Percentiles rank a stretch among this genome's conserved stretches.
Evolutionary conservation across 1,284 basidiomycete species (phyloP).

Genomic region (Salmacisia buchloeana): DNA sequence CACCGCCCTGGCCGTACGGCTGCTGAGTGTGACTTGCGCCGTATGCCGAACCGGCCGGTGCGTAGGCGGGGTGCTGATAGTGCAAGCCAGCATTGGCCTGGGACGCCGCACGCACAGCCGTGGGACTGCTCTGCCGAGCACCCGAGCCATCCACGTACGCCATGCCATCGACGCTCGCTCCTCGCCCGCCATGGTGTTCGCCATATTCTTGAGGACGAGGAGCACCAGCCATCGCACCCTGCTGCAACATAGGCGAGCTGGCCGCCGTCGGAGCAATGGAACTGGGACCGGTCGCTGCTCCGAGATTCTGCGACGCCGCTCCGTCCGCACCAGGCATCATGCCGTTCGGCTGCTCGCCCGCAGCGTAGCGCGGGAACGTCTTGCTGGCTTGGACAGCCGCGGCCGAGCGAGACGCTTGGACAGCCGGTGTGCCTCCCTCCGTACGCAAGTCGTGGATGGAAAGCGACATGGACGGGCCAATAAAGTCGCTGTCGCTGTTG

Average conservation of each 20-base stretch:
- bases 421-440: slow-evolving; percentile 6
- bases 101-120: too few species aligned
- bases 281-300: neutral
- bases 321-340: neutral
- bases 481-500: slow-evolving; percentile 37
- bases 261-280: neutral
- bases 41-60: neutral
- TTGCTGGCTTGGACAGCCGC: neutral
- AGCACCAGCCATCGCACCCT: neutral
- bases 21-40: neutral
- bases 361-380: neutral
- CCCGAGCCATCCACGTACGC: too few species aligned
- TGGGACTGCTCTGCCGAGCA: neutral
- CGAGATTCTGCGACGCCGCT: neutral
- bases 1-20: neutral
- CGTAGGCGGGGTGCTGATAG: neutral
- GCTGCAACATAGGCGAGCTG: slow-evolving; percentile 3
- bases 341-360: neutral
- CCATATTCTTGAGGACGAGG: neutral
- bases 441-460: slow-evolving; percentile 32
- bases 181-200: neutral
- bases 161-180: neutral
- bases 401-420: neutral
- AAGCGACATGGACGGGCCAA: slow-evolving; percentile 32
- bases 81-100: neutral